Percentiles rank a stretch among this genome's conserved stretches.
phyloP scores from a whole-genome alignment of 106 monocot genomes.

The Hemerocallis citrina region DNA sequence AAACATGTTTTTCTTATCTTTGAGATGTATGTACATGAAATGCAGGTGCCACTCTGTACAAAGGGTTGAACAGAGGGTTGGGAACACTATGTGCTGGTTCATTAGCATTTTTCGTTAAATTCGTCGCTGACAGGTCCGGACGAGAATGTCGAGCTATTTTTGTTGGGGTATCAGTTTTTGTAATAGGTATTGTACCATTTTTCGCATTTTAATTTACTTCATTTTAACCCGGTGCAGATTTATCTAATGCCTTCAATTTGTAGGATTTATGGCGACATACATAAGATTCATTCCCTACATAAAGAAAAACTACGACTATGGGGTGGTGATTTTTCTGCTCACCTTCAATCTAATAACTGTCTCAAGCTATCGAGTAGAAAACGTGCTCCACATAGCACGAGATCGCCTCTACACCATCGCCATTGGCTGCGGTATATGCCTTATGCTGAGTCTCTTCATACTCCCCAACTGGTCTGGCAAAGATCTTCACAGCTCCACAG shows the following conservation, averaged over 20 bases:
- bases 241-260: background rate
- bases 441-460: slow-evolving; percentile 60
- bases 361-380: slow-evolving; percentile 51
- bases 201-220: background rate
- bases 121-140: slow-evolving; percentile 31
- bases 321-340: slow-evolving; percentile 68
- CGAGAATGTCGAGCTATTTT: slow-evolving; percentile 34
- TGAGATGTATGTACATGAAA: too few relatives aligned
- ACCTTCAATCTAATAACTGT: slow-evolving; percentile 81
- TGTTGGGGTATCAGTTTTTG: slow-evolving; percentile 43
- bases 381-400: slow-evolving; percentile 47
- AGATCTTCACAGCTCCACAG: slow-evolving; percentile 52
- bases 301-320: slow-evolving; percentile 80
- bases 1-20: background rate
- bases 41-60: slow-evolving; percentile 71
- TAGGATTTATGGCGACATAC: slow-evolving; percentile 59
- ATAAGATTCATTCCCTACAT: slow-evolving; percentile 56
- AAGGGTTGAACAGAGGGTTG: slow-evolving; percentile 61
- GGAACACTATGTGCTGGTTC: slow-evolving; percentile 56
- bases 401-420: slow-evolving; percentile 61
- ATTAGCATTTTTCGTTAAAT: slow-evolving; percentile 51
- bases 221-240: background rate
- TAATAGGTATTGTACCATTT: slow-evolving; percentile 28
- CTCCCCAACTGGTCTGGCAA: slow-evolving; percentile 77
- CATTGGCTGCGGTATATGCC: slow-evolving; percentile 68